Evolutionary conservation across 2,329 filamentous ascomycete genomes (phyloP).

Genomic region (Microsporum ferrugineum): DNA sequence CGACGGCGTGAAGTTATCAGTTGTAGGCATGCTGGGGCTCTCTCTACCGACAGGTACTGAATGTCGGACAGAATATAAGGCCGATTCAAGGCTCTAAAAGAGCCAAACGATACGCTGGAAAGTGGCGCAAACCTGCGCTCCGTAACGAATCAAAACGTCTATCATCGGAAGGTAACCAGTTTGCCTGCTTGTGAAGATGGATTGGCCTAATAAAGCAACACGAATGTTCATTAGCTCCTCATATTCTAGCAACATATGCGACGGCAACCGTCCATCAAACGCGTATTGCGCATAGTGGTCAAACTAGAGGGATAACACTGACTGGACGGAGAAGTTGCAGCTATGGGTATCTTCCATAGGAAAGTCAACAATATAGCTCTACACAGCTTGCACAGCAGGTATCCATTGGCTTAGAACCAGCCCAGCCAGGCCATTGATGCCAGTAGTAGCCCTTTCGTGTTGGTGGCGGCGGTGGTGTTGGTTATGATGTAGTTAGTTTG

Average conservation of each 20-base stretch:
- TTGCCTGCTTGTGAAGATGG: background rate
- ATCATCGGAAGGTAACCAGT: background rate
- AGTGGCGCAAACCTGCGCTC: background rate
- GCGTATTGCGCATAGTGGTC: background rate
- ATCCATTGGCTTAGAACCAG: background rate
- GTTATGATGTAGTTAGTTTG: background rate
- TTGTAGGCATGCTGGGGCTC: background rate
- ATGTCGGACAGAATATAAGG: background rate
- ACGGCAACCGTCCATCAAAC: background rate
- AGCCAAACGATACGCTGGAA: background rate
- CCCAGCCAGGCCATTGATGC: background rate
- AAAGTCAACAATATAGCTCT: background rate
- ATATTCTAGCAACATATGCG: background rate
- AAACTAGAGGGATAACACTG: background rate
- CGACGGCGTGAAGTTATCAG: slow-evolving; percentile 7
- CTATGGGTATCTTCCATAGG: background rate
- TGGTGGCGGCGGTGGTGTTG: background rate
- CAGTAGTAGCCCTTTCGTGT: background rate
- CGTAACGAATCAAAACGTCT: background rate
- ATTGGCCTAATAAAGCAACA: background rate
- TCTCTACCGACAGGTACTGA: background rate
- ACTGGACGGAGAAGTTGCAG: background rate
- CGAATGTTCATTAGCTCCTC: background rate
- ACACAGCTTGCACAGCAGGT: too few species aligned
- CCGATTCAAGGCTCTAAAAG: background rate